phyloP scores from a whole-genome alignment of 208 protist species.

The Trypanosoma lewisi region DNA sequence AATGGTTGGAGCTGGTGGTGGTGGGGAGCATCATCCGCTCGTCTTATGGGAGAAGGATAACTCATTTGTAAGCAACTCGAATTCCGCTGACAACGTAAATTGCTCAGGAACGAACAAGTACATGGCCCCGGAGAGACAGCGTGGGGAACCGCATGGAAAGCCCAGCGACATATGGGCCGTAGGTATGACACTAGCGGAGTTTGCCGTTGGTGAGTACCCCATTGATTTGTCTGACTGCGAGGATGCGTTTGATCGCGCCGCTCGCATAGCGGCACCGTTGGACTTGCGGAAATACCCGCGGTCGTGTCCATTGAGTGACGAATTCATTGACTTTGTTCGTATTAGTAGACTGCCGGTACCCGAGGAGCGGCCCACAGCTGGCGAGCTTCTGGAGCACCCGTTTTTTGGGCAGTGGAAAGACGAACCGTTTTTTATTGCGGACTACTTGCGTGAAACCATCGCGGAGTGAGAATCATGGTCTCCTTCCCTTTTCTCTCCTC shows the following conservation, averaged over 20 bases:
- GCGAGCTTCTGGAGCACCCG: conserved; percentile 84
- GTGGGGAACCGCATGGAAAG: conserved; percentile 71
- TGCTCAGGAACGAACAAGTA: conserved; percentile 88
- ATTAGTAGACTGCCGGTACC: conserved; percentile 59
- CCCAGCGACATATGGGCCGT: conserved; percentile 88
- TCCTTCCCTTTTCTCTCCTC: conserved; percentile 9
- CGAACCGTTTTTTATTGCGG: conserved; percentile 65
- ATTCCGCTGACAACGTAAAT: conserved; percentile 14
- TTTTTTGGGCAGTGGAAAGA: conserved; percentile 83
- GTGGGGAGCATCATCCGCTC: neutral
- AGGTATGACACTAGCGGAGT: conserved; percentile 87
- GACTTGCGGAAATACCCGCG: conserved; percentile 38
- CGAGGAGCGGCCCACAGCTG: conserved; percentile 62
- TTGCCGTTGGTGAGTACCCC: conserved; percentile 80
- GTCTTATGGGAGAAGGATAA: no score
- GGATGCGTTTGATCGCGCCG: conserved; percentile 70
- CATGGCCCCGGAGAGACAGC: conserved; percentile 88
- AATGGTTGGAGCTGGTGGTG: neutral
- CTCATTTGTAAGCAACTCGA: neutral
- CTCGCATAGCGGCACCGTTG: conserved; percentile 46
- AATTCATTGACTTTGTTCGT: conserved; percentile 72
- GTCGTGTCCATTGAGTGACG: conserved; percentile 35
- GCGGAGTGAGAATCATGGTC: neutral
- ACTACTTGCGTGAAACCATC: conserved; percentile 35
- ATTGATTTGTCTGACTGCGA: conserved; percentile 52